Evolutionary conservation across 176 grass and related monocot genomes (phyloP).

Genomic region (Hsuehochloa calcarea): DNA sequence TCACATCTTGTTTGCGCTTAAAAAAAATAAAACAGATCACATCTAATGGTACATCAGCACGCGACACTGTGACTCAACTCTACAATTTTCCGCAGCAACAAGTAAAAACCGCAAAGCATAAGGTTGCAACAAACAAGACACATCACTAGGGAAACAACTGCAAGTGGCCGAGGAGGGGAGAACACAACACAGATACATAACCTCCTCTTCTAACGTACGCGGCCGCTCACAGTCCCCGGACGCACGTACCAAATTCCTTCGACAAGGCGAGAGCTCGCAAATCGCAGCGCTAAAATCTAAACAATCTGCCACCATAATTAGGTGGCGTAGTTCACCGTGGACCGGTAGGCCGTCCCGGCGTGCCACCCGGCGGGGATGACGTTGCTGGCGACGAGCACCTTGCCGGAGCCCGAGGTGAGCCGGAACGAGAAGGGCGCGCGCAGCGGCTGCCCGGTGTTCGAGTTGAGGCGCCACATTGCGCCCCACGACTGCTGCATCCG

Average conservation of each 20-base stretch:
- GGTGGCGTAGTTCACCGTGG: constrained; percentile 44
- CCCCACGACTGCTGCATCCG: constrained; percentile 71
- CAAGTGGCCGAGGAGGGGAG: background rate
- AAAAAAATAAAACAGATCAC: no score
- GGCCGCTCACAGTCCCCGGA: constrained; percentile 42
- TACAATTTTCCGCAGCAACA: background rate
- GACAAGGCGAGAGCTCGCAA: background rate
- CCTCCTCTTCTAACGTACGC: constrained; percentile 33
- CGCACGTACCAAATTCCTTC: background rate
- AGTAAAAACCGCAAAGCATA: background rate
- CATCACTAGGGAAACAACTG: constrained; percentile 24
- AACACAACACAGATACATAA: background rate
- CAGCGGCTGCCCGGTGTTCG: constrained; percentile 42
- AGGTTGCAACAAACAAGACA: background rate
- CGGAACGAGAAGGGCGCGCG: constrained; percentile 56
- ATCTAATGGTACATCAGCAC: no score
- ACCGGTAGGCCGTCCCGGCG: constrained; percentile 45
- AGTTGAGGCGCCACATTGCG: constrained; percentile 54
- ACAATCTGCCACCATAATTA: background rate
- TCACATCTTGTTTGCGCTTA: no score
- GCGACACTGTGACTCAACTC: no score
- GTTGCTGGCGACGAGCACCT: constrained; percentile 46
- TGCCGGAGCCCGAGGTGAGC: constrained; percentile 52
- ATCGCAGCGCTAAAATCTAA: background rate
- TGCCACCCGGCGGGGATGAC: constrained; percentile 61